Evolutionary conservation across 1,284 basidiomycete species (phyloP), one percentile per base, ranked within the genome.

Genomic region (Phylloporus sp.): DNA sequence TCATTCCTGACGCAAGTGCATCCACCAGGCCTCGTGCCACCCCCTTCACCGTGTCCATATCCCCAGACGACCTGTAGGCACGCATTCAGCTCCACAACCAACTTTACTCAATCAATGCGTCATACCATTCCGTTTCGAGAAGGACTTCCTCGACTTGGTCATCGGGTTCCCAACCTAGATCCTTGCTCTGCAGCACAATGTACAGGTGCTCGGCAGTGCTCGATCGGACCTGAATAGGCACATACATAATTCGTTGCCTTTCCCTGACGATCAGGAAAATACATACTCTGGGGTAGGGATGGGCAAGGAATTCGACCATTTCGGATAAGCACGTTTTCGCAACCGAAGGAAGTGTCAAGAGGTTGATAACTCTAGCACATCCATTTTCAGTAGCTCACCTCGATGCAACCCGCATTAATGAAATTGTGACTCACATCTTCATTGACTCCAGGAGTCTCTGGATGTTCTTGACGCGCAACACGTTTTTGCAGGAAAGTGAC

Each of bases 151-250:
- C 94, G 2, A 88, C 82, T 32, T 53, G 66, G 60, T 88, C 89
- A 20, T 89, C 87, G 6, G 85, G 86, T 17, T 91, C 89, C 61
- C 80, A 76, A 0, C 83, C 85, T 11, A 92, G 72, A 64, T 92
- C 91, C 54, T 83, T 82, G 63, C 85, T 86, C 70, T 93, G 91
- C 26, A 94, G 77, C 15, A 85, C 81, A 32, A 93, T 78, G 72
- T 94, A 97, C 1, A 96, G 74, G 65, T 90, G 86, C 74, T 97
- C 95, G 3, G 93, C 92, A 0, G 92, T 87, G 62, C 90, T 86
- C 11, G 88, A 81, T 55, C 95, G 88, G 56, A 96, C 81, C 93
- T 96, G 71, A 13, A 26, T 37, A 59, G 32, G 59, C 49, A 60
- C 60, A 37, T 40, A 60, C 37, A 58, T 40, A 46, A 46, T 61